These are phyloP conservation scores for Lasiosphaeriaceae sp. DNA, from an alignment of 495 filamentous ascomycete genomes.

Conservation along the genomic window DNA sequence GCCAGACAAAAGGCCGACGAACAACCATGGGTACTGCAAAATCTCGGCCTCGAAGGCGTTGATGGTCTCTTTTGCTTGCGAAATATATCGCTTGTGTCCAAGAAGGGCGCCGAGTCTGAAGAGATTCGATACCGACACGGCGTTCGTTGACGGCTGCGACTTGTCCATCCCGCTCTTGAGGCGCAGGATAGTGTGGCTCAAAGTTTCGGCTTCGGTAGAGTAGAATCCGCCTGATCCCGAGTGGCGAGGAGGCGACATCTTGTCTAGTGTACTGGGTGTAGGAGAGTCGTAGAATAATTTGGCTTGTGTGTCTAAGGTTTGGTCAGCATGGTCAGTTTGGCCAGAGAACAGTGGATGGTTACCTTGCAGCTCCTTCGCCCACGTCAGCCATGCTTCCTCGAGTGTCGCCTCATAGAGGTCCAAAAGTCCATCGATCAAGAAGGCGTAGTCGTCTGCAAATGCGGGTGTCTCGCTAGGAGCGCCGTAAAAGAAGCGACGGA, in stretches of 20 bases:
- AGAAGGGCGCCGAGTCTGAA: constrained; percentile 72
- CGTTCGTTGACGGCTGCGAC: constrained; percentile 84
- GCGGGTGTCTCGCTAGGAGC: constrained; percentile 64
- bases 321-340: too few relatives aligned
- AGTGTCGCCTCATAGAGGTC: constrained; percentile 87
- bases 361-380: constrained; percentile 82
- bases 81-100: constrained; percentile 58
- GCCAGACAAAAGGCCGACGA: constrained; percentile 69
- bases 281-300: constrained; percentile 60
- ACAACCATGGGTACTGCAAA: constrained; percentile 86
- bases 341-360: too few relatives aligned
- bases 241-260: constrained; percentile 35
- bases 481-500: constrained; percentile 76
- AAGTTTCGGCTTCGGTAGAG: constrained; percentile 62
- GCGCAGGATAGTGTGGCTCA: constrained; percentile 74
- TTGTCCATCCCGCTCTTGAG: constrained; percentile 93
- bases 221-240: constrained; percentile 71
- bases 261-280: constrained; percentile 12
- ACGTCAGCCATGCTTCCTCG: constrained; percentile 72
- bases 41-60: constrained; percentile 85
- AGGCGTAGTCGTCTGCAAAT: constrained; percentile 96
- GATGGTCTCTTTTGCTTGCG: constrained; percentile 67
- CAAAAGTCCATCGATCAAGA: constrained; percentile 76
- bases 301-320: constrained; percentile 58
- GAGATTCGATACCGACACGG: constrained; percentile 76